Evolutionary conservation across 495 filamentous ascomycete species (phyloP).

Genomic region (Glutinoglossum americanum): DNA sequence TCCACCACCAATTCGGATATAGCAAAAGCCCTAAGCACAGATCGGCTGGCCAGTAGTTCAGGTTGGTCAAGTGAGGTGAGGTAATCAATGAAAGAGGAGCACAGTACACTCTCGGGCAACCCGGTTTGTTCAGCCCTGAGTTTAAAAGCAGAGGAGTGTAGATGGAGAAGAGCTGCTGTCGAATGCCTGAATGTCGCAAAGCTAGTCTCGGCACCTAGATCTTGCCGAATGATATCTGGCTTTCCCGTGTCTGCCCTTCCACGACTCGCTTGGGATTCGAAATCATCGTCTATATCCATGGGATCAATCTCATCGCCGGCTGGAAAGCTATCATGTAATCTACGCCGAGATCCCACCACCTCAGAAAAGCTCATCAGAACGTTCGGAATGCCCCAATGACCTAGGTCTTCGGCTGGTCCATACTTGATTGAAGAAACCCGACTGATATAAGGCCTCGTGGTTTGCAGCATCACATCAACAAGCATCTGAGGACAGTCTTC

Average conservation of each 20-base stretch:
- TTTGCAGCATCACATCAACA: constrained; percentile 13
- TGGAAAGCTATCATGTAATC: neutral
- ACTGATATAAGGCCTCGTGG: neutral
- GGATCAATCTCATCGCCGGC: neutral
- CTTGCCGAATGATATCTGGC: constrained; percentile 22
- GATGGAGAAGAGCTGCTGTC: constrained; percentile 21
- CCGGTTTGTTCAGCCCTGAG: neutral
- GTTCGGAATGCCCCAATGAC: neutral
- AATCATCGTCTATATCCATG: constrained; percentile 59
- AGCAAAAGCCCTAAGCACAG: constrained; percentile 28
- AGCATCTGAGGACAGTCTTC: constrained; percentile 13
- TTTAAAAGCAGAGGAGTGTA: constrained; percentile 8
- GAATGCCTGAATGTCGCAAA: constrained; percentile 26
- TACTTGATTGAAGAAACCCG: neutral
- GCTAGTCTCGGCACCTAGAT: constrained; percentile 24
- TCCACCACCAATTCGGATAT: constrained; percentile 21
- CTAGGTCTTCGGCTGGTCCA: neutral
- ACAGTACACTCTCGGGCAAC: constrained; percentile 6
- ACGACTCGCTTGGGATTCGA: constrained; percentile 33
- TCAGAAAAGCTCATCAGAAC: neutral
- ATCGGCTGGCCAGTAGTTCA: constrained; percentile 35
- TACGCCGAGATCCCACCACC: neutral
- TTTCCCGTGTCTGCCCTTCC: constrained; percentile 16
- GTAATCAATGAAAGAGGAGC: constrained; percentile 28
- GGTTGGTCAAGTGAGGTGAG: constrained; percentile 32